Base-by-base conservation (phyloP, 805 yeast genomes). In the Nakazawaea wyomingensis region DNA sequence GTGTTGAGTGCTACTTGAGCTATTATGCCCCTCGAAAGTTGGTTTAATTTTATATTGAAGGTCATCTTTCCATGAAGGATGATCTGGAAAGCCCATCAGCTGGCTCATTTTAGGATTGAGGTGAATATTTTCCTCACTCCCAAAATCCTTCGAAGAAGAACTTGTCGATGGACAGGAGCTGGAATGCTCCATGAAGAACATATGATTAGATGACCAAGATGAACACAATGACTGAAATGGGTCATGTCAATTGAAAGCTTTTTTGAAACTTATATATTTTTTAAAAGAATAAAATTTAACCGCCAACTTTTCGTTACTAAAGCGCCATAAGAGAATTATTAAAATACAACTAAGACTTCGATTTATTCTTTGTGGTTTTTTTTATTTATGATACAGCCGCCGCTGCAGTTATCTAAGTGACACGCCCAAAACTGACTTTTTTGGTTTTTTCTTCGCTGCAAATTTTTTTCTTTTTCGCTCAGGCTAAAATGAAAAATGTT, bases 161-260 rank as follows among this genome's bases (percentile, higher is more conserved):
- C 43, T 37, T 4, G 43, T 44, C 5, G 39, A 28, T 7, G 47
- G 47, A 31, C 47, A 44, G 3, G 42, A 39, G 17, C 28, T 34
- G 27, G 21, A 34, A 17, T 35, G 11, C 13, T 9, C 19, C 38
- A 35, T 35, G 6, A 35, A 10, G 13, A 13, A 10, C 13, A 29
- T 6, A n/a, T n/a, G n/a, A n/a, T n/a, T n/a, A 24, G 3, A 24
- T 24, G 27, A 24, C 27, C 11, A 24, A 24, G 27, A 11, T 8
- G 11, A 24, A 9, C 27, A 2, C 11, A 11, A 2, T 9, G 11
- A 24, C 3, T 24, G n/a, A n/a, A n/a, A n/a, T n/a, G n/a, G n/a
- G n/a, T n/a, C n/a, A n/a, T n/a, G n/a, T n/a, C n/a, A n/a, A n/a
- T n/a, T n/a, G n/a, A n/a, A n/a, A n/a, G n/a, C n/a, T n/a, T n/a